Evolutionary conservation across 2,329 filamentous ascomycete species (phyloP).

Genomic region (Aspergillus felis): DNA sequence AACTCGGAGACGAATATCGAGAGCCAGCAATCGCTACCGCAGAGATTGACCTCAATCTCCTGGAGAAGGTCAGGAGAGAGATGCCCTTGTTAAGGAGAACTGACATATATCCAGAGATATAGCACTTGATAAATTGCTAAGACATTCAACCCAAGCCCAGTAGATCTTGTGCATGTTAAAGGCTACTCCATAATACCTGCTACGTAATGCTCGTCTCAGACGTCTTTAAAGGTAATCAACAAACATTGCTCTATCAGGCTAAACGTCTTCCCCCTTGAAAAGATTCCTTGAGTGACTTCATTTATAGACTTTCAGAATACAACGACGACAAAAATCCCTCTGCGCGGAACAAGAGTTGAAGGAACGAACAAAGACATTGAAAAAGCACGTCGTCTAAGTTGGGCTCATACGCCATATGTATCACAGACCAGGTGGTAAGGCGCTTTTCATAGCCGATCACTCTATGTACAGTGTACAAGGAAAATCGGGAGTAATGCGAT

Average conservation of each 20-base stretch:
- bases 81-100: conserved; percentile 57
- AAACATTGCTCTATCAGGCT: neutral
- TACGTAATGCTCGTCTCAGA: neutral
- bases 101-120: conserved; percentile 47
- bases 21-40: conserved; percentile 48
- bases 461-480: conserved; percentile 43
- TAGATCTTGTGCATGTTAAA: neutral
- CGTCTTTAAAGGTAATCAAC: neutral
- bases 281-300: neutral
- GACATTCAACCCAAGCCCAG: neutral
- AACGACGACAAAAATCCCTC: neutral
- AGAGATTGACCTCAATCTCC: conserved; percentile 52
- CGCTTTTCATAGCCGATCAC: conserved; percentile 28
- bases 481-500: conserved; percentile 18
- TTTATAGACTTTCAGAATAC: neutral
- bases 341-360: conserved; percentile 10
- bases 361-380: conserved; percentile 21
- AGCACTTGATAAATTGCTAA: conserved; percentile 3
- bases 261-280: neutral
- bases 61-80: conserved; percentile 51
- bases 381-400: conserved; percentile 31
- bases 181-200: neutral
- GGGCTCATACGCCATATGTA: conserved; percentile 28
- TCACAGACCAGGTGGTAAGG: conserved; percentile 29
- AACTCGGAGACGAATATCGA: conserved; percentile 49